Percentiles rank a stretch among this genome's conserved stretches.
Evolutionary conservation across 108 stramenopile species (phyloP).

Genomic region (Schizochytrium sp.): DNA sequence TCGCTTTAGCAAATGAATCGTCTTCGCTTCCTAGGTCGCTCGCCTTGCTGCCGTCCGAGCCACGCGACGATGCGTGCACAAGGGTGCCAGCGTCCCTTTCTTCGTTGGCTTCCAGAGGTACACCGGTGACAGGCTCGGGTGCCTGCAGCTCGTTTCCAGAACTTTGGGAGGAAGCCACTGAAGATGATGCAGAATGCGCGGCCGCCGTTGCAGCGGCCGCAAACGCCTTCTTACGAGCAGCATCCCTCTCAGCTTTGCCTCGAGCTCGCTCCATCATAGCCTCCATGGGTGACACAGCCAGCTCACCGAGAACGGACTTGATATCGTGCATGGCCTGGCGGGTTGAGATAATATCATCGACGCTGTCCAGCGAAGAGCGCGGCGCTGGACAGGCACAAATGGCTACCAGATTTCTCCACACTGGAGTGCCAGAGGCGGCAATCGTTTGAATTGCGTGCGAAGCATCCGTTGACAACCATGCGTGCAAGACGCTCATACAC

Average conservation of each 20-base stretch:
- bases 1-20: neutral
- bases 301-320: neutral
- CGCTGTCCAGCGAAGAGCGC: neutral
- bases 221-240: too few species aligned
- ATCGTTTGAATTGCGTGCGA: neutral
- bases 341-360: neutral
- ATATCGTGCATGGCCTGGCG: neutral
- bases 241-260: too few species aligned
- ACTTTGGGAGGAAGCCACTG: too few species aligned
- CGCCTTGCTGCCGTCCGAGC: neutral
- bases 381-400: constrained; percentile 5
- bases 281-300: neutral
- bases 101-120: too few species aligned
- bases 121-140: too few species aligned
- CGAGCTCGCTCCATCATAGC: neutral
- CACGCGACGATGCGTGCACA: neutral
- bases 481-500: constrained; percentile 8
- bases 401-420: neutral
- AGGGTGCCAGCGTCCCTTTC: too few species aligned
- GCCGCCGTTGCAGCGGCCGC: too few species aligned
- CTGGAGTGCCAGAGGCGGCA: neutral
- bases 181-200: too few species aligned
- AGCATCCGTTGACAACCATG: neutral
- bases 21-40: neutral
- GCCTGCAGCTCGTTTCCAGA: too few species aligned